phyloP scores from a whole-genome alignment of 192 early-diverging fungal species.

The Mortierella antarctica region DNA sequence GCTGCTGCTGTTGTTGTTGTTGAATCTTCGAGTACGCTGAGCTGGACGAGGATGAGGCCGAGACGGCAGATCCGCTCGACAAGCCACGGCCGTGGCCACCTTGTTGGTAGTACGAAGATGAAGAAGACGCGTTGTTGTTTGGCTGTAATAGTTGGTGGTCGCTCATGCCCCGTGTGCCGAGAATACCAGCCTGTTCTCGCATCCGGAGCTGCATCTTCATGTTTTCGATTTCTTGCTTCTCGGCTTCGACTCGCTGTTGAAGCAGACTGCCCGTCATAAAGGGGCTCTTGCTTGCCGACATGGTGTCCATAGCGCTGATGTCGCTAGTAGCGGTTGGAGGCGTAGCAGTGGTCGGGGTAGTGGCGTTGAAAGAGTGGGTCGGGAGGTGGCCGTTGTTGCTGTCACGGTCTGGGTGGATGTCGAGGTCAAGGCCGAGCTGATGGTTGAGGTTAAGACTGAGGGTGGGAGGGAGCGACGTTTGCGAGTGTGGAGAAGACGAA shows the following conservation, averaged over 20 bases:
- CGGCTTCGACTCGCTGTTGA: conserved; percentile 49
- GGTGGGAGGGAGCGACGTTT: not conserved
- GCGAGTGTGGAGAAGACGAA: too few relatives aligned
- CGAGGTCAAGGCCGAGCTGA: not conserved
- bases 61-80: not conserved
- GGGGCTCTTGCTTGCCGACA: conserved; percentile 14
- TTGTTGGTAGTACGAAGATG: not conserved
- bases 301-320: not conserved
- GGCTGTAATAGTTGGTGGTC: not conserved
- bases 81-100: not conserved
- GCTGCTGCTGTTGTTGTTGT: conserved; percentile 7
- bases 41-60: not conserved
- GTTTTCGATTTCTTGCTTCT: conserved; percentile 47
- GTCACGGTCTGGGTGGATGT: not conserved
- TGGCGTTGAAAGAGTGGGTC: not conserved
- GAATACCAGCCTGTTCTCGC: conserved; percentile 47
- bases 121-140: not conserved
- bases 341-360: not conserved
- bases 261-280: conserved; percentile 48
- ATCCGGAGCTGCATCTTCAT: conserved; percentile 41
- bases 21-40: not conserved
- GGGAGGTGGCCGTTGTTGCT: conserved; percentile 1
- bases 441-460: not conserved
- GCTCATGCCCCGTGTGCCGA: conserved; percentile 12
- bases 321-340: not conserved